Conservation (phyloP, 2,329 filamentous ascomycete species). For the Scortechinia acanthostroma region DNA sequence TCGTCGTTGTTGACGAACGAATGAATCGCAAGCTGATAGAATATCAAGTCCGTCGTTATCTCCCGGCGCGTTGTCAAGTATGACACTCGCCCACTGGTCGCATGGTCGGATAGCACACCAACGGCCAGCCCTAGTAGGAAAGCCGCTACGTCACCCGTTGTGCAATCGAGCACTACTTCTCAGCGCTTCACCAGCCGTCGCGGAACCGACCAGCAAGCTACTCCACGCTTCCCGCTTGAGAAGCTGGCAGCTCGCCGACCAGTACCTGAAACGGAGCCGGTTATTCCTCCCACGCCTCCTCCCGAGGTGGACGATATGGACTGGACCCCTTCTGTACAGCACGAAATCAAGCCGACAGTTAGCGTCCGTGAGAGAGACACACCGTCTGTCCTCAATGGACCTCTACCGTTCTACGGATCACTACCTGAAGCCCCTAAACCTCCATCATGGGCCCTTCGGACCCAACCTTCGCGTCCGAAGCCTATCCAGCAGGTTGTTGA, state of each 20-base stretch:
- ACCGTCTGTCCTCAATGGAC: conserved; percentile 11
- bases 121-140: conserved; percentile 11
- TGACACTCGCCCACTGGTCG: conserved; percentile 27
- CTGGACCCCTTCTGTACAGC: conserved; percentile 33
- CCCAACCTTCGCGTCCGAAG: not conserved
- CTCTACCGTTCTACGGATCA: conserved; percentile 10
- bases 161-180: not conserved
- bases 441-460: not conserved
- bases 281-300: conserved; percentile 22
- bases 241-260: conserved; percentile 20
- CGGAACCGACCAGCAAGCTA: not conserved
- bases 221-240: not conserved
- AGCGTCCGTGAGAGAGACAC: conserved; percentile 12
- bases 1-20: conserved; percentile 2
- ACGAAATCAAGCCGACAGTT: conserved; percentile 19
- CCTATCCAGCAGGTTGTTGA: not conserved
- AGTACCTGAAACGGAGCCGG: conserved; percentile 10
- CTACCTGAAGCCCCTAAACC: not conserved
- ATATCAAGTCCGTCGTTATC: conserved; percentile 22
- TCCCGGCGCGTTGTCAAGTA: conserved; percentile 26
- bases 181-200: not conserved
- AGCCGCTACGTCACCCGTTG: not conserved
- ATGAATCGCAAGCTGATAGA: conserved; percentile 12
- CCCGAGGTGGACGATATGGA: conserved; percentile 31
- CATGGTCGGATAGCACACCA: conserved; percentile 24